These are phyloP conservation scores for Dryadomyces quercus-mongolicae DNA, from an alignment of 2,329 filamentous ascomycete genomes.

Conservation along the genomic window DNA sequence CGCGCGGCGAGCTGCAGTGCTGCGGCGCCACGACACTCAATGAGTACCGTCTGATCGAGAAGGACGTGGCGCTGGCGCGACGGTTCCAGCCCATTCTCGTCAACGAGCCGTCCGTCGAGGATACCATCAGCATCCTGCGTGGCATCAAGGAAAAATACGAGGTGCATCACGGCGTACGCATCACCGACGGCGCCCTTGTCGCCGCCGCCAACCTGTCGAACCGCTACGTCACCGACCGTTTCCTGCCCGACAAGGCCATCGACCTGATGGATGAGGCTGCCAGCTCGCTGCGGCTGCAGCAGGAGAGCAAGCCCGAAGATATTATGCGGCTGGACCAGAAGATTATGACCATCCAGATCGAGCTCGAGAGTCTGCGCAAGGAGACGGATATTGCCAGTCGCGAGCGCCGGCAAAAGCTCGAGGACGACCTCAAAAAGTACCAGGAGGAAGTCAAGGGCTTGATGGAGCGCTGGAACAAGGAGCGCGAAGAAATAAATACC, in stretches of 20 bases:
- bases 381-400: slow-evolving; percentile 84
- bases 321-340: slow-evolving; percentile 87
- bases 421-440: slow-evolving; percentile 61
- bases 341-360: slow-evolving; percentile 96
- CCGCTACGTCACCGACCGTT: slow-evolving; percentile 91
- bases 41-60: slow-evolving; percentile 89
- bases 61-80: slow-evolving; percentile 84
- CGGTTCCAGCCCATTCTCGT: slow-evolving; percentile 91
- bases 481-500: slow-evolving; percentile 70
- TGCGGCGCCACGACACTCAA: slow-evolving; percentile 88
- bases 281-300: slow-evolving; percentile 77
- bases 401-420: slow-evolving; percentile 77
- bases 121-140: slow-evolving; percentile 88
- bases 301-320: slow-evolving; percentile 92
- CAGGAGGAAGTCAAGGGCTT: slow-evolving; percentile 66
- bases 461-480: slow-evolving; percentile 80
- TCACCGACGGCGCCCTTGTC: slow-evolving; percentile 84
- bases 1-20: slow-evolving; percentile 84
- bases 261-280: slow-evolving; percentile 94
- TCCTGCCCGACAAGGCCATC: slow-evolving; percentile 93
- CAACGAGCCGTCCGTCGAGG: slow-evolving; percentile 80
- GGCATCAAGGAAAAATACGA: slow-evolving; percentile 98
- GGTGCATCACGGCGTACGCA: slow-evolving; percentile 90
- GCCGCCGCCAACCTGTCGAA: slow-evolving; percentile 88
- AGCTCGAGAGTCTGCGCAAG: slow-evolving; percentile 86